Evolutionary conservation across 2,329 filamentous ascomycete genomes (phyloP), one percentile per base, ranked within the genome.

Genomic region (Emergomyces pasteurianus): DNA sequence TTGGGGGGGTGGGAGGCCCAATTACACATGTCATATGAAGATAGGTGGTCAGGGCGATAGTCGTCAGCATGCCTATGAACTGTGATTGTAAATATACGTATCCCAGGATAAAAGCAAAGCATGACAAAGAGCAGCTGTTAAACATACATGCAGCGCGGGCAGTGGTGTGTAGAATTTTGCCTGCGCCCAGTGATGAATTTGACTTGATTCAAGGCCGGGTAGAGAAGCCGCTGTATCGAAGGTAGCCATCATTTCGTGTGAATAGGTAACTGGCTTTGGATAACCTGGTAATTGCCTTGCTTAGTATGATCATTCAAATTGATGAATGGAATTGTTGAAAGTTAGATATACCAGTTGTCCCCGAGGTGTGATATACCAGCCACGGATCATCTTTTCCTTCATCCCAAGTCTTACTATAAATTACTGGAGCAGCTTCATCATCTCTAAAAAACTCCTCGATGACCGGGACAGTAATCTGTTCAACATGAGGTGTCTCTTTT

Each of bases 331-430:
- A 23, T 47, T 3, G 21, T n/a, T n/a, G n/a, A 47, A 26, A 26
- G 23, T 23, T 21, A 60, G 61, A 21, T 54, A 58, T 60, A 64
- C 68, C 67, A 14, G 69, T 71, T n/a, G 69, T 69, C 16, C 67
- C 69, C 2, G 67, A 69, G 3, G 68, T 70, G 46, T 70, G 68
- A 26, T 67, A 66, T 1, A 69, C 65, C 52, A 71, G 52, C 65
- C 69, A 70, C 1, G 69, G 68, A 54, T 71, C 67, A 16, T 67
- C 58, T 57, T 65, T 67, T 7, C 63, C 67, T 42, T 69, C 67
- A 21, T 64, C 64, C 67, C 66, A 71, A 5, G 67, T 62, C 58
- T 67, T 69, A 12, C 58, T 56, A 49, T 70, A 71, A 4, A 59
- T 58, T 23, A 63, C 60, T 4, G 60, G 56, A 1, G 10, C 34